phyloP scores from a whole-genome alignment of 805 yeast genomes.

The Saccharomycopsis javanensis region DNA sequence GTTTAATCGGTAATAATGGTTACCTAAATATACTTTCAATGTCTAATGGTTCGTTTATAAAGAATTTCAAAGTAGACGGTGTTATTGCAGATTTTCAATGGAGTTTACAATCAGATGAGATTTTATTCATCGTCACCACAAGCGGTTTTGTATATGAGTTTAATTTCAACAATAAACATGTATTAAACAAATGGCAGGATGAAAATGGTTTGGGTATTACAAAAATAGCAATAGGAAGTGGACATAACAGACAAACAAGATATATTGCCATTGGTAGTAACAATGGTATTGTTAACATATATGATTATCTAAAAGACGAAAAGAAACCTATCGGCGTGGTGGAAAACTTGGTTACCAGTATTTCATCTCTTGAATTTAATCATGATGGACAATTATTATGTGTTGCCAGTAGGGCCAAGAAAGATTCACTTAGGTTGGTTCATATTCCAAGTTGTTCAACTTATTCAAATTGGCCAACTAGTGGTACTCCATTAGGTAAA shows the following conservation, averaged over 20 bases:
- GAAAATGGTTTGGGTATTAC: constrained; percentile 81
- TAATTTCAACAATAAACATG: constrained; percentile 38
- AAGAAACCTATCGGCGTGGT: constrained; percentile 50
- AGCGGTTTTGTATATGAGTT: constrained; percentile 91
- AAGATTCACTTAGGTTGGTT: constrained; percentile 77
- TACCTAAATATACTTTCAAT: constrained; percentile 81
- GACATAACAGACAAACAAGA: constrained; percentile 35
- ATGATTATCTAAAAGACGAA: constrained; percentile 39
- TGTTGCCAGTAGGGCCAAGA: constrained; percentile 75
- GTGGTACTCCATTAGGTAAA: constrained; percentile 92
- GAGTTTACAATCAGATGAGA: constrained; percentile 32
- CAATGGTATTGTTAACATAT: constrained; percentile 82
- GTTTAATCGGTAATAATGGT: constrained; percentile 76
- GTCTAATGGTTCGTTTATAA: constrained; percentile 72
- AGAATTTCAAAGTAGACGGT: constrained; percentile 86
- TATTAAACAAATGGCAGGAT: constrained; percentile 71
- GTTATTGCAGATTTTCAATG: constrained; percentile 73
- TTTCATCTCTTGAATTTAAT: constrained; percentile 64
- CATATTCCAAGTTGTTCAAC: constrained; percentile 84
- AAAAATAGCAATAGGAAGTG: constrained; percentile 61
- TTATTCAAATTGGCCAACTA: constrained; percentile 94
- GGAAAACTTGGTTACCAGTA: constrained; percentile 73
- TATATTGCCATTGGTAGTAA: constrained; percentile 86
- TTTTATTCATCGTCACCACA: constrained; percentile 53
- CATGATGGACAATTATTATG: constrained; percentile 85